Evolutionary conservation across 768 basidiomycete genomes (phyloP).

Genomic region (Nevesoporus exiguus): DNA sequence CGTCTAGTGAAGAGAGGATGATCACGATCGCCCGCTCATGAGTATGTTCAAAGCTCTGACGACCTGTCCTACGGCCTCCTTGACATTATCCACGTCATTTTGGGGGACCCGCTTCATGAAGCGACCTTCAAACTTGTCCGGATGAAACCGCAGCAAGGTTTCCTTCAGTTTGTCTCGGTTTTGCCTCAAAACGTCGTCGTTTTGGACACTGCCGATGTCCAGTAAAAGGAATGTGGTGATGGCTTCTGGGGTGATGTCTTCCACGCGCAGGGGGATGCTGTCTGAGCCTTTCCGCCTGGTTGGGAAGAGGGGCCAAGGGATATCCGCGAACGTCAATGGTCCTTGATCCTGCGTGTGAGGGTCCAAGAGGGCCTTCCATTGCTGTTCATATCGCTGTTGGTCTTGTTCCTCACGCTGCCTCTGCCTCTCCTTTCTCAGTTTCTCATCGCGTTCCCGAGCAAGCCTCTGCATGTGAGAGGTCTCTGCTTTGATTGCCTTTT

Average conservation of each 20-base stretch:
- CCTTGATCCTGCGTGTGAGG: slow-evolving; percentile 21
- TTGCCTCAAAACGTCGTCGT: slow-evolving; percentile 38
- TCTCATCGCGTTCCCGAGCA: slow-evolving; percentile 51
- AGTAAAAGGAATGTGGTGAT: slow-evolving; percentile 58
- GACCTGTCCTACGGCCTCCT: slow-evolving; percentile 61
- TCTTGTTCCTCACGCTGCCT: slow-evolving; percentile 42
- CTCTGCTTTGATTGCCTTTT: slow-evolving; percentile 53
- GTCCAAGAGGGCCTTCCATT: slow-evolving; percentile 53
- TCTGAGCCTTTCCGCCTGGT: slow-evolving; percentile 19
- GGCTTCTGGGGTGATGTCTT: slow-evolving; percentile 53
- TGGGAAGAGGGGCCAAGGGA: slow-evolving; percentile 69
- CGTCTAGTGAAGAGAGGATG: no score
- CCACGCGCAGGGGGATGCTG: slow-evolving; percentile 29
- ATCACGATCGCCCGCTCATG: slow-evolving; percentile 36
- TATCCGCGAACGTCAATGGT: slow-evolving; percentile 48
- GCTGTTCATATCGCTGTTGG: slow-evolving; percentile 50
- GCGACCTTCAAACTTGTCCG: slow-evolving; percentile 79
- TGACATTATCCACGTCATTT: slow-evolving; percentile 47
- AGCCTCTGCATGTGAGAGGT: slow-evolving; percentile 46
- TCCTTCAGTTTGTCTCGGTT: slow-evolving; percentile 63
- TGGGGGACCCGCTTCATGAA: slow-evolving; percentile 51
- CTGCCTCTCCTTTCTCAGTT: slow-evolving; percentile 47
- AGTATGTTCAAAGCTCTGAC: slow-evolving; percentile 56
- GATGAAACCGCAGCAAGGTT: slow-evolving; percentile 70
- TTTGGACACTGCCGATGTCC: neutral